Conservation (phyloP, 768 basidiomycete species). For the Leccinum olivaceopallidum region DNA sequence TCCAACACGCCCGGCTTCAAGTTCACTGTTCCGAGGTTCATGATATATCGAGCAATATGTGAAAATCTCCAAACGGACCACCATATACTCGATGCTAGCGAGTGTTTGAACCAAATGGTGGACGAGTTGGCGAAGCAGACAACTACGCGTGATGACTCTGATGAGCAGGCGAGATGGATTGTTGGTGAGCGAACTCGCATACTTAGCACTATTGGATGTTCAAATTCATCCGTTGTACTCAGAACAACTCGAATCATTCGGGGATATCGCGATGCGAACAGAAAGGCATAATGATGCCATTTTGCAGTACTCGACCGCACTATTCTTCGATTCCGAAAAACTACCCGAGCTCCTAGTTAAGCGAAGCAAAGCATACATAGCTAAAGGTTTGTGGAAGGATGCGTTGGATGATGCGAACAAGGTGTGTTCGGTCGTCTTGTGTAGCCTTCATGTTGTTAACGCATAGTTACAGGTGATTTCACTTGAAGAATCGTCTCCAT, state of each 20-base stretch:
- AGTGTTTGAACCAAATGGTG: not conserved
- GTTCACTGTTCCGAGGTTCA: not conserved
- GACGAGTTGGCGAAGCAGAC: not conserved
- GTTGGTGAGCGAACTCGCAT: not conserved
- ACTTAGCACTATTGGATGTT: not conserved
- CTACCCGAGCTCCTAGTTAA: not conserved
- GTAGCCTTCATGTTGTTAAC: not conserved
- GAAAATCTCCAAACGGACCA: not conserved
- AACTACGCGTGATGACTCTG: no score
- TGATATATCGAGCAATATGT: not conserved
- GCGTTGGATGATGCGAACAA: constrained; percentile 1
- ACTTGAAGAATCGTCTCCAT: constrained; percentile 2
- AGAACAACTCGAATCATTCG: not conserved
- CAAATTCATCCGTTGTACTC: not conserved
- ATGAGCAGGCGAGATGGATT: not conserved
- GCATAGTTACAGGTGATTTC: constrained; percentile 1
- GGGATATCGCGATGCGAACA: not conserved
- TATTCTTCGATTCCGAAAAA: not conserved
- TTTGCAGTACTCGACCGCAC: not conserved
- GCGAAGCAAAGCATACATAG: not conserved
- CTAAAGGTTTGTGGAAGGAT: not conserved
- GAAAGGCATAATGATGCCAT: not conserved
- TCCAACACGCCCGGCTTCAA: not conserved
- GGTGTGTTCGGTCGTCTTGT: not conserved
- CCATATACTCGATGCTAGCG: not conserved